A percentile compares a stretch with the other conserved stretches of the same genome.
Conservation (phyloP, 192 early-diverging fungal genomes). For the Backusella psychrophila region DNA sequence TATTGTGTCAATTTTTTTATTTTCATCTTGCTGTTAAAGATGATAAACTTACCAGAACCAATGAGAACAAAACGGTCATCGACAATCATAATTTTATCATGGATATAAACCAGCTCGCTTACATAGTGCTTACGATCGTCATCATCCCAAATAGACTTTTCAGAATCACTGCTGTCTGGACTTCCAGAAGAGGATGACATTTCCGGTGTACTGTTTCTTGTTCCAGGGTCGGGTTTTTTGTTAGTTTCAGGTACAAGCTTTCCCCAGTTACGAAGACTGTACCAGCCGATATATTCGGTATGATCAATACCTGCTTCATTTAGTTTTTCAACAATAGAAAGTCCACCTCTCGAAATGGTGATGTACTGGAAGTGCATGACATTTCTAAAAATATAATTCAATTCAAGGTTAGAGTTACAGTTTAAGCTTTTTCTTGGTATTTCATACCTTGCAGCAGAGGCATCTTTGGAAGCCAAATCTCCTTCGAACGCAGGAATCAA, state of each 20-base stretch:
- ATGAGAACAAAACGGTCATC: conserved; percentile 82
- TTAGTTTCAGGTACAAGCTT: conserved; percentile 19
- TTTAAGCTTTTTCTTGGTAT: neutral
- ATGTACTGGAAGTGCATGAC: conserved; percentile 84
- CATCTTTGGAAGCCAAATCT: conserved; percentile 69
- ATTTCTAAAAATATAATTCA: conserved; percentile 12
- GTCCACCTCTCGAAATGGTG: conserved; percentile 71
- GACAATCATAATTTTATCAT: conserved; percentile 86
- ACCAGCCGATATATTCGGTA: conserved; percentile 69
- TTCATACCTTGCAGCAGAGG: conserved; percentile 52
- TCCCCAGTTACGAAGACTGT: conserved; percentile 70
- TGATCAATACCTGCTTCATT: conserved; percentile 55
- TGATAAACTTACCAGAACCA: conserved; percentile 53
- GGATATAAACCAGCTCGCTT: conserved; percentile 84
- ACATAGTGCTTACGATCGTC: conserved; percentile 52
- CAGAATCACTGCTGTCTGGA: neutral
- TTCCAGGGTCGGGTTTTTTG: neutral
- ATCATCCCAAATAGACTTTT: conserved; percentile 1
- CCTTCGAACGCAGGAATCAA: conserved; percentile 86
- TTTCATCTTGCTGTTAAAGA: neutral
- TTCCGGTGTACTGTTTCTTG: neutral
- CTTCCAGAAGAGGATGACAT: neutral
- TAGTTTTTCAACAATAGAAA: conserved; percentile 64
- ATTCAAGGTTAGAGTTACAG: neutral
- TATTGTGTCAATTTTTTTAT: neutral